Base-by-base conservation (phyloP, 345 rosid genomes). In the Zanthoxylum bungeanum region DNA sequence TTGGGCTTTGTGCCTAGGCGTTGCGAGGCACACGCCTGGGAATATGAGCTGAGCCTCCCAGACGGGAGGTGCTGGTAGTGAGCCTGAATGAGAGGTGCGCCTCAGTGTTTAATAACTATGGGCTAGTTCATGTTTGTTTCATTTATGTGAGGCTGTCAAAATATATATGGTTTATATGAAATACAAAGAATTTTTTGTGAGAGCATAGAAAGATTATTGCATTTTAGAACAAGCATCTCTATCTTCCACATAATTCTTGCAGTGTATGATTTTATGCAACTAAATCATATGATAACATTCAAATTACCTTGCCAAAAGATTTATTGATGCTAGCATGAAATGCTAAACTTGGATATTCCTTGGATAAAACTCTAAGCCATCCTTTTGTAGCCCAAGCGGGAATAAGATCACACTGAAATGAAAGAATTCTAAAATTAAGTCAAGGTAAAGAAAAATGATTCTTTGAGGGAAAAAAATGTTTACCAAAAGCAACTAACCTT, bases 361-460 rank as follows among this genome's bases (percentile, higher is more conserved):
- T 92, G 68, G 98, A 92, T 79, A 95, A 77, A 49, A 84, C 75
- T 73, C 97, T 84, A 65, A 95, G 92, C 98, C 98, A 95, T 42
- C 88, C 90, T 81, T 91, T 92, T 25, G 99, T 95, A 60, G 93
- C 90, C 99, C 98, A 95, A 49, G 98, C 93, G 53, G 98, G 99
- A 39, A 92, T 78, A 66, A 95, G 96, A 86, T 95, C 99, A 65
- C 98, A 95, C 98, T 94, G 83, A 30, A 10, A 67, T 73, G 47
- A 36, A 46, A 36, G 0, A 17, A 19, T 21, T 42, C 53, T 33
- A 10, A 42, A 28, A 36, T 34, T 49, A 14, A 55, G 63, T 61
- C n/a, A 61, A 28, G 12, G 12, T 14, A 44, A 49, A 5, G 60
- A 46, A 37, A 52, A 7, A 27, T 11, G 42, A 30, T 17, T 36